Percentiles rank a stretch among this genome's conserved stretches.
Conservation (phyloP, 495 filamentous ascomycete genomes). For the Aspergillus saccharolyticus region DNA sequence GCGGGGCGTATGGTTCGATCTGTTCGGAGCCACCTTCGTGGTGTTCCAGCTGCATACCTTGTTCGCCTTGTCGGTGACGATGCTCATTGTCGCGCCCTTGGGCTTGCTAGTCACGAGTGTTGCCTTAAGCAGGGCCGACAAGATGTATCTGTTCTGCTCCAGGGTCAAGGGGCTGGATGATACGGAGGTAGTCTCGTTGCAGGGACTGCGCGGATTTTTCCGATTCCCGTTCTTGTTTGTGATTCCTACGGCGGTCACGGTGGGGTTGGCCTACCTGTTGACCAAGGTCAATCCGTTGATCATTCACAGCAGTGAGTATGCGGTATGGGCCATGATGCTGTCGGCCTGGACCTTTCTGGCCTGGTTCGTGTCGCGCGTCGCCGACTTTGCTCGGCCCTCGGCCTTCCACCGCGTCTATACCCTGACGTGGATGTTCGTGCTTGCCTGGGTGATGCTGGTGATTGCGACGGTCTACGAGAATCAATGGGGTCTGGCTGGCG, state of each 20-base stretch:
- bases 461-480: slow-evolving; percentile 68
- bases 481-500: slow-evolving; percentile 62
- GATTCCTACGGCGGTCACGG: slow-evolving; percentile 60
- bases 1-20: slow-evolving; percentile 86
- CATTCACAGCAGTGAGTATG: slow-evolving; percentile 77
- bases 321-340: slow-evolving; percentile 83
- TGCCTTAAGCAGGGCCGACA: slow-evolving; percentile 58
- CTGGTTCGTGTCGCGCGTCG: slow-evolving; percentile 80
- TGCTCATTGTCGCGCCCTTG: slow-evolving; percentile 73
- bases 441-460: slow-evolving; percentile 69
- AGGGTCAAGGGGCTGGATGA: slow-evolving; percentile 52
- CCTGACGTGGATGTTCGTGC: slow-evolving; percentile 74
- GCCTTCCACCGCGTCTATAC: slow-evolving; percentile 79
- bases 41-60: slow-evolving; percentile 74
- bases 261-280: slow-evolving; percentile 72
- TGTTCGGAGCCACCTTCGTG: slow-evolving; percentile 77
- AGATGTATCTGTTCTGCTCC: slow-evolving; percentile 76
- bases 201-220: slow-evolving; percentile 77
- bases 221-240: slow-evolving; percentile 74
- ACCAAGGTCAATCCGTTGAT: slow-evolving; percentile 82
- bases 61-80: slow-evolving; percentile 79
- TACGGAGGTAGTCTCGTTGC: slow-evolving; percentile 57
- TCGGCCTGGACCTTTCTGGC: slow-evolving; percentile 72
- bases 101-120: slow-evolving; percentile 64
- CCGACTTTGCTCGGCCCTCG: slow-evolving; percentile 77